phyloP scores from a whole-genome alignment of 139 green algal species.

The Microglena sp. region DNA sequence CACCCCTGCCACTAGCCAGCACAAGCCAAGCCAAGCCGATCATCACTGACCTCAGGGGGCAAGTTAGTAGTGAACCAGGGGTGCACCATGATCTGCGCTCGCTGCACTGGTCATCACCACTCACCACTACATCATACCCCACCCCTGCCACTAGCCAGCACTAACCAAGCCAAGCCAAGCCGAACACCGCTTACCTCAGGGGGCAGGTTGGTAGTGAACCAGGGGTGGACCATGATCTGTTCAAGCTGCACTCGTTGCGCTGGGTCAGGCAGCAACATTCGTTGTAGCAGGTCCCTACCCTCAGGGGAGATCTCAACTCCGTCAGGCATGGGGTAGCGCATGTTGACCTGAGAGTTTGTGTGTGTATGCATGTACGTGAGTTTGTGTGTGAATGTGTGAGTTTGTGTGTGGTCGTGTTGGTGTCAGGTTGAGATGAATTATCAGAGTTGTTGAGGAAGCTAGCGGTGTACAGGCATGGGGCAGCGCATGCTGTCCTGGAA shows the following conservation, averaged over 20 bases:
- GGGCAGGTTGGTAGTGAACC: conserved; percentile 69
- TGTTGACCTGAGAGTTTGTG: background rate
- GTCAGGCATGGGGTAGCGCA: conserved; percentile 15
- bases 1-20: background rate
- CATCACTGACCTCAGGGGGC: conserved; percentile 60
- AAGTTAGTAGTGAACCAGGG: conserved; percentile 59
- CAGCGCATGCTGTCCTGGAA: background rate
- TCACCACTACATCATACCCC: too few relatives aligned
- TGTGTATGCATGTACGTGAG: background rate
- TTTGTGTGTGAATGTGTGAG: background rate
- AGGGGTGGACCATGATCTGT: conserved; percentile 40
- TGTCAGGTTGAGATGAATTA: too few relatives aligned
- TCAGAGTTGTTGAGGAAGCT: too few relatives aligned
- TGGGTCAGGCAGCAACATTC: conserved; percentile 64
- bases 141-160: background rate
- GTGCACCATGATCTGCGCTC: conserved; percentile 36
- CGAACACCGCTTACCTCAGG: conserved; percentile 45
- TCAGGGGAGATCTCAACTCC: conserved; percentile 21
- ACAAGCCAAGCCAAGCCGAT: background rate
- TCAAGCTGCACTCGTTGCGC: conserved; percentile 29
- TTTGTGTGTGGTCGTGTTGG: too few relatives aligned
- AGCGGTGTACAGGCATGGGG: conserved; percentile 14
- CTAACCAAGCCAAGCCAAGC: background rate
- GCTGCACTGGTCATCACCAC: conserved; percentile 19
- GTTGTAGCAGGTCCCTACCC: conserved; percentile 57